These are phyloP conservation scores for Neofusicoccum laricinum DNA, from an alignment of 2,329 filamentous ascomycete species.

Conservation along the genomic window DNA sequence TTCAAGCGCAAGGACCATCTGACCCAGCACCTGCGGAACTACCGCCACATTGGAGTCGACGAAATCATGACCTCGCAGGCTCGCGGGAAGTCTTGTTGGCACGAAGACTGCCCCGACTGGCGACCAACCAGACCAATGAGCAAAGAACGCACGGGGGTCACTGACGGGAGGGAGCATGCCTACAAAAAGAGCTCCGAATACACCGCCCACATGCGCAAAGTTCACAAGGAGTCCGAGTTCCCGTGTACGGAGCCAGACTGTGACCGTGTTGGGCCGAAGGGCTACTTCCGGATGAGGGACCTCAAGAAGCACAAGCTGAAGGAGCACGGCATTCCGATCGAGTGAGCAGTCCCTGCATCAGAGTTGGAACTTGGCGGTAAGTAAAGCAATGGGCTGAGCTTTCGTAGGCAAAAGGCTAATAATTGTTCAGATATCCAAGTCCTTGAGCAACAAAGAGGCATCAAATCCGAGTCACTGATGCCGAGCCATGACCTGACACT, in stretches of 20 bases:
- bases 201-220: conserved; percentile 36
- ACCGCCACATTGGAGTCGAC: conserved; percentile 34
- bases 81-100: conserved; percentile 20
- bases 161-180: not conserved
- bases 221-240: conserved; percentile 34
- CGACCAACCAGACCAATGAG: not conserved
- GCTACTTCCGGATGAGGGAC: conserved; percentile 21
- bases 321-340: conserved; percentile 16
- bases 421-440: no score
- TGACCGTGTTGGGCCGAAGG: conserved; percentile 22
- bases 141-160: no score
- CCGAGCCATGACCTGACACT: no score
- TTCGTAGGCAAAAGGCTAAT: not conserved
- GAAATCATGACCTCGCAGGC: conserved; percentile 18
- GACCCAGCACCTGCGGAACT: conserved; percentile 35
- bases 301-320: conserved; percentile 21
- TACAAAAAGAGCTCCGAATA: conserved; percentile 28
- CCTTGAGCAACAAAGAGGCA: no score
- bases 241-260: conserved; percentile 33
- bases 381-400: not conserved
- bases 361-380: not conserved
- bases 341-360: not conserved
- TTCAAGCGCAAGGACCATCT: conserved; percentile 41
- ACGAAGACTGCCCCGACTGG: conserved; percentile 23
- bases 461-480: no score